Evolutionary conservation across 1,284 basidiomycete genomes (phyloP).

Genomic region (Tausonia pullulans): DNA sequence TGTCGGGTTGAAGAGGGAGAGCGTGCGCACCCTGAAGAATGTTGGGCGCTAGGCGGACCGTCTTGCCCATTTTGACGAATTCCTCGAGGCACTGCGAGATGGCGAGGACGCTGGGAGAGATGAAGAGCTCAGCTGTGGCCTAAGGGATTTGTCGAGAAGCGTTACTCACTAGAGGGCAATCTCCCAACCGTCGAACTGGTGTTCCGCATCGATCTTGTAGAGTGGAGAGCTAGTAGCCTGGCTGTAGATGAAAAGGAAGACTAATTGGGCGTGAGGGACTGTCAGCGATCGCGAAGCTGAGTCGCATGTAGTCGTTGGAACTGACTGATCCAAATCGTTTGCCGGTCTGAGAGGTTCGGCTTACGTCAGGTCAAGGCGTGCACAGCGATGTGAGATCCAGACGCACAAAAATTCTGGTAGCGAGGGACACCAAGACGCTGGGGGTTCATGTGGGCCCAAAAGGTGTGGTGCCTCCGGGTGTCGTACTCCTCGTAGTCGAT

Average conservation of each 20-base stretch:
- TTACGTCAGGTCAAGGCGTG: not conserved
- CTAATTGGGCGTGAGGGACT: slow-evolving; percentile 45
- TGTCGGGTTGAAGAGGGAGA: slow-evolving; percentile 49
- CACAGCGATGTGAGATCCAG: too few species aligned
- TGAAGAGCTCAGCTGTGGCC: too few species aligned
- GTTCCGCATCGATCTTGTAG: slow-evolving; percentile 28
- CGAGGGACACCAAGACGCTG: slow-evolving; percentile 74
- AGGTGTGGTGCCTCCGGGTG: slow-evolving; percentile 30
- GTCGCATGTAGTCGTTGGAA: not conserved
- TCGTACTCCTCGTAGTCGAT: slow-evolving; percentile 37
- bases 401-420: slow-evolving; percentile 36
- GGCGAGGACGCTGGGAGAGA: slow-evolving; percentile 41
- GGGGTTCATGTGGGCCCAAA: slow-evolving; percentile 63
- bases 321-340: too few species aligned
- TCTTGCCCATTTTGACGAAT: slow-evolving; percentile 45
- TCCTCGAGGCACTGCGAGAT: slow-evolving; percentile 62
- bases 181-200: slow-evolving; percentile 62
- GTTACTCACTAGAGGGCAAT: slow-evolving; percentile 47
- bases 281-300: slow-evolving; percentile 42
- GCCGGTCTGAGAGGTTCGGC: not conserved
- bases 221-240: slow-evolving; percentile 47
- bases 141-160: too few species aligned
- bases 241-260: slow-evolving; percentile 75
- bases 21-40: slow-evolving; percentile 16
- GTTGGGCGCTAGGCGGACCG: slow-evolving; percentile 27